Evolutionary conservation across 2,329 filamentous ascomycete species (phyloP).

Genomic region (Aaosphaeria pasadenensis): DNA sequence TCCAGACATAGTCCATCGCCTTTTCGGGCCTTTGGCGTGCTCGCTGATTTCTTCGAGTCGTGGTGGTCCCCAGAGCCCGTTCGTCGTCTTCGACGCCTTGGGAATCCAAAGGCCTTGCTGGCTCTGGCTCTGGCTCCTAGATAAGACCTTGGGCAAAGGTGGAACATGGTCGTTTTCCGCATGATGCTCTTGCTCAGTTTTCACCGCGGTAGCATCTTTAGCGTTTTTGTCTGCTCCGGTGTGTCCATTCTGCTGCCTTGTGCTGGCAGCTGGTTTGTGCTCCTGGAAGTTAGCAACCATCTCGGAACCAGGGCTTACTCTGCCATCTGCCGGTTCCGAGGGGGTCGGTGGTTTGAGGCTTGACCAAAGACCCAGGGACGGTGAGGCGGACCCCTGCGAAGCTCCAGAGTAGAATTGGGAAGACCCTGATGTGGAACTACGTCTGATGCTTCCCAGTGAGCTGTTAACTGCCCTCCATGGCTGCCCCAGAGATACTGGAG

Average conservation of each 20-base stretch:
- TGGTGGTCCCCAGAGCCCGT: constrained; percentile 45
- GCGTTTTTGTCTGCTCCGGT: constrained; percentile 4
- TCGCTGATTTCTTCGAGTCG: constrained; percentile 32
- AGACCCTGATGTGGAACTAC: constrained; percentile 31
- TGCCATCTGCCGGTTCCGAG: constrained; percentile 12
- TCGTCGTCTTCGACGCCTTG: constrained; percentile 15
- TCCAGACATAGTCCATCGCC: constrained; percentile 37
- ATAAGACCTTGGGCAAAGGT: constrained; percentile 20
- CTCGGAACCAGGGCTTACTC: constrained; percentile 25
- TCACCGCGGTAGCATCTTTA: constrained; percentile 9
- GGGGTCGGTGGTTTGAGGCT: constrained; percentile 17
- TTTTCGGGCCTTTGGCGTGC: constrained; percentile 39
- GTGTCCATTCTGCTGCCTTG: not conserved
- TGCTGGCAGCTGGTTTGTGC: constrained; percentile 3
- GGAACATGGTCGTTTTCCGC: constrained; percentile 29
- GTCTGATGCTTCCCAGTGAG: constrained; percentile 39
- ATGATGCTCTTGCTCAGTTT: constrained; percentile 21
- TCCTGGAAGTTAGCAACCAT: constrained; percentile 32
- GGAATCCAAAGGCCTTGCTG: constrained; percentile 22
- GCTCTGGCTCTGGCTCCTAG: constrained; percentile 11
- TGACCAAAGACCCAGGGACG: constrained; percentile 40
- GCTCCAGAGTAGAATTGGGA: constrained; percentile 16
- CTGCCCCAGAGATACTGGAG: constrained; percentile 26
- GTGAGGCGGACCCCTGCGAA: constrained; percentile 19
- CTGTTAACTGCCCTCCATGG: constrained; percentile 31